Evolutionary conservation across 176 grass and related monocot genomes (phyloP), one percentile per base, ranked within the genome.

Genomic region (Chloris gayana): DNA sequence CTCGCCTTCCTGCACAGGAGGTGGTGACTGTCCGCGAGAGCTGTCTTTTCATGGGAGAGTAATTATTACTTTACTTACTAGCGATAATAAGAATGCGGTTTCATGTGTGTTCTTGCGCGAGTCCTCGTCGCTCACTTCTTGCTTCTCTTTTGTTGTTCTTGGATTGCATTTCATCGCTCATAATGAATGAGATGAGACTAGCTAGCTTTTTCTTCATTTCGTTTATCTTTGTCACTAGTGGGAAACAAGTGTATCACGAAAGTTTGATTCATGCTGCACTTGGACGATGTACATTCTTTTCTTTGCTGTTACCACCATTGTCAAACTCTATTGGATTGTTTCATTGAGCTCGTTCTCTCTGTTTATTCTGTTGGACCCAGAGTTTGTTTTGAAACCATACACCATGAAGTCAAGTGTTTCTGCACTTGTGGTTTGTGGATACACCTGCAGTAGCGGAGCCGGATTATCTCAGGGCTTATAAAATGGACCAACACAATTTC

Each of bases 1-100:
- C 85, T 85, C 25, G 76, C 82, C 0, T 98, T 86, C 86, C 24
- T 91, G 72, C 86, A 91, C 54, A 93, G 82, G 76, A 95, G 90
- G 45, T 94, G 91, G 89, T 97, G 84, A 89, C 27, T 19, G 3
- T n/a, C n/a, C n/a, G n/a, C 73, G 83, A 67, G 73, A 86, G 72
- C 82, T 82, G 77, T 67, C 14, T 13, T 50, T n/a, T n/a, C n/a
- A n/a, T 50, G 19, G 72, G 59, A 19, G 65, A 45, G 87, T 85
- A 85, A 89, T 72, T 85, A 78, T 38, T 85, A 78, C 39, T 39
- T n/a, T n/a, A n/a, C 5, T 39, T 39, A 39, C 37, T 39, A 44
- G 41, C 9, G 9, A 44, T 35, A 89, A 78, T 86, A 86, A 89
- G 83, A 82, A 78, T 86, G 67, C 78, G 39, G 51, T 89, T 89